A percentile compares a stretch with the other conserved stretches of the same genome.
These are phyloP conservation scores for Limonomyces culmigenus DNA, from an alignment of 1,284 basidiomycete species.

Conservation along the genomic window DNA sequence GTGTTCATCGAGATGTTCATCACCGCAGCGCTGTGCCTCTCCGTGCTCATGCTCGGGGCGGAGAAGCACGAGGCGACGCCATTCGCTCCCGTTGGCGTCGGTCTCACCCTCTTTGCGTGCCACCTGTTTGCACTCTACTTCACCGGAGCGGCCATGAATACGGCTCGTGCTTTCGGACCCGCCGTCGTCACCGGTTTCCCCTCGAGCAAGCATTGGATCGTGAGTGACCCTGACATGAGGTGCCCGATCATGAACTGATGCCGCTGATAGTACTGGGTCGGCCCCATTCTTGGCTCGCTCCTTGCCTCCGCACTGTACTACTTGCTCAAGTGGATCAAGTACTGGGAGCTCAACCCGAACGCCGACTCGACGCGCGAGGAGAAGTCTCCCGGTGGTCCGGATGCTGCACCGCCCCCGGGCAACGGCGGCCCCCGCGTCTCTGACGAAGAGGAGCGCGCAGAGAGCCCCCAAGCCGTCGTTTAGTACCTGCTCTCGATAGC, in stretches of 20 bases:
- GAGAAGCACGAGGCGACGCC: constrained; percentile 56
- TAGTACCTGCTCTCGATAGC: too few relatives aligned
- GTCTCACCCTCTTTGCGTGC: constrained; percentile 48
- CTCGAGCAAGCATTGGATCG: constrained; percentile 40
- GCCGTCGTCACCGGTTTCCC: constrained; percentile 48
- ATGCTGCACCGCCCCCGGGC: too few relatives aligned
- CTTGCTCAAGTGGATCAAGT: constrained; percentile 35
- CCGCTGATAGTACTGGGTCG: constrained; percentile 34
- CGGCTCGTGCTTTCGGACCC: constrained; percentile 62
- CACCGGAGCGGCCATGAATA: constrained; percentile 49
- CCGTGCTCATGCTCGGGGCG: constrained; percentile 50
- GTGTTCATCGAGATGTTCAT: constrained; percentile 65
- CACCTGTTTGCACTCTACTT: constrained; percentile 43
- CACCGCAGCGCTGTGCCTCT: constrained; percentile 38
- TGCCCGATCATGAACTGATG: constrained; percentile 2
- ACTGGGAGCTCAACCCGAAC: constrained; percentile 35
- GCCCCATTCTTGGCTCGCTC: constrained; percentile 41
- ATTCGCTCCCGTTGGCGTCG: constrained; percentile 63
- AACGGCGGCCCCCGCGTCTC: too few relatives aligned
- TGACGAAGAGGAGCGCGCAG: too few relatives aligned
- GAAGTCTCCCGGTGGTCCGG: constrained; percentile 24
- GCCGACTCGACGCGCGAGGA: constrained; percentile 25
- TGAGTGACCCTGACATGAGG: constrained; percentile 17
- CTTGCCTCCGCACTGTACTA: constrained; percentile 40
- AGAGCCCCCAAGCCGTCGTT: too few relatives aligned